Conservation (phyloP, 768 basidiomycete species). For the Leccinum sublutescens region DNA sequence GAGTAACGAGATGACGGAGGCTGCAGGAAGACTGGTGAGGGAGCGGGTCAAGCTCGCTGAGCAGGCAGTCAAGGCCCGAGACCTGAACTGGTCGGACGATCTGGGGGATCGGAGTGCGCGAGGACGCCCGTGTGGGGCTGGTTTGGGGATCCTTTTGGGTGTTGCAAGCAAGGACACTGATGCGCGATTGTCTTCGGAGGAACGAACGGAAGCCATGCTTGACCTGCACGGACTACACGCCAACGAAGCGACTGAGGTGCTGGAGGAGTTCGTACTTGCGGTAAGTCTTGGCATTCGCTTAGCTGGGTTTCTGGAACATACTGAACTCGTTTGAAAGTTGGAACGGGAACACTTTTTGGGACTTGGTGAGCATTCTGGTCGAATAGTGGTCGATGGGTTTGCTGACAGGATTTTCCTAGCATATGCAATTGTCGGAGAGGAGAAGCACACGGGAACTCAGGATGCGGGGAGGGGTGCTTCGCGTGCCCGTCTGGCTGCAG, state of each 20-base stretch:
- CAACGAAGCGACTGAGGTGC: slow-evolving; percentile 86
- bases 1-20: slow-evolving; percentile 78
- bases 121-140: slow-evolving; percentile 76
- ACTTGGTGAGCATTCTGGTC: slow-evolving; percentile 51
- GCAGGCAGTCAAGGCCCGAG: slow-evolving; percentile 69
- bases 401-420: slow-evolving; percentile 41
- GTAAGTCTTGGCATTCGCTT: slow-evolving; percentile 46
- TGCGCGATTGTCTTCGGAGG: slow-evolving; percentile 67
- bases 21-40: slow-evolving; percentile 80
- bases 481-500: slow-evolving; percentile 77
- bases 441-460: slow-evolving; percentile 94
- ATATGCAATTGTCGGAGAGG: slow-evolving; percentile 90
- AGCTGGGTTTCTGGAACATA: background rate
- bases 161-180: slow-evolving; percentile 62
- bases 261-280: slow-evolving; percentile 85
- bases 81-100: slow-evolving; percentile 80
- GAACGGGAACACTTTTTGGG: slow-evolving; percentile 89
- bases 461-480: slow-evolving; percentile 80
- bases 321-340: slow-evolving; percentile 46
- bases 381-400: slow-evolving; percentile 1
- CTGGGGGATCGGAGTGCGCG: slow-evolving; percentile 70
- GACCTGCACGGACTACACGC: slow-evolving; percentile 95
- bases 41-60: slow-evolving; percentile 78
- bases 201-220: slow-evolving; percentile 83
- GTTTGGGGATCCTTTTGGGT: slow-evolving; percentile 86